A percentile compares a stretch with the other conserved stretches of the same genome.
Conservation (phyloP, 331 rosid species). For the Pyracantha coccinea region DNA sequence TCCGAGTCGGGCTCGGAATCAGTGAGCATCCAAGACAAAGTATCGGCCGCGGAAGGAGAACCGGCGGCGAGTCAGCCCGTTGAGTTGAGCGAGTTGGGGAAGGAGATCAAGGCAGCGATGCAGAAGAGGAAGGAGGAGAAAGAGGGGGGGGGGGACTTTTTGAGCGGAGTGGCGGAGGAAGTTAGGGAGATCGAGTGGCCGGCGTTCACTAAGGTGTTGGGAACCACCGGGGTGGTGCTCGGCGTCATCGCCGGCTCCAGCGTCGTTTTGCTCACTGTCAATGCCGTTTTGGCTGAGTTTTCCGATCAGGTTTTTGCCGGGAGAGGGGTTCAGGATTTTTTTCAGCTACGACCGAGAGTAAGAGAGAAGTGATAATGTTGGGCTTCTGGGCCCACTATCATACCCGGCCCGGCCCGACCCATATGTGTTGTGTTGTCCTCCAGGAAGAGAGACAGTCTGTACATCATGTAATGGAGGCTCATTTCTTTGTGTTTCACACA, state of each 20-base stretch:
- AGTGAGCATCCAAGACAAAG: not conserved
- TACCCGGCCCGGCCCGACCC: not conserved
- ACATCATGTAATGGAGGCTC: no score
- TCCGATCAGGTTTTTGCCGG: constrained; percentile 73
- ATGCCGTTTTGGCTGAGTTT: constrained; percentile 75
- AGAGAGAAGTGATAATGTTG: not conserved
- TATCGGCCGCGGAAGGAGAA: constrained; percentile 4
- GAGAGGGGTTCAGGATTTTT: constrained; percentile 84
- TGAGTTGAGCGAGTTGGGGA: constrained; percentile 39
- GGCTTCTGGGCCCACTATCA: not conserved
- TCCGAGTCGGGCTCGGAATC: constrained; percentile 31
- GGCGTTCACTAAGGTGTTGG: constrained; percentile 65
- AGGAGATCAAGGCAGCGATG: constrained; percentile 72
- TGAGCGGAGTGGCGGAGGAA: constrained; percentile 71
- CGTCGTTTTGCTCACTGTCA: constrained; percentile 78
- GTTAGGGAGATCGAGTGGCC: constrained; percentile 90
- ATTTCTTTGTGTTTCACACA: no score
- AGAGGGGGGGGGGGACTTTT: constrained; percentile 32
- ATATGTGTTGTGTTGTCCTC: not conserved
- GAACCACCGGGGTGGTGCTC: constrained; percentile 79
- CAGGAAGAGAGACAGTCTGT: no score
- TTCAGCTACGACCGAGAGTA: constrained; percentile 25
- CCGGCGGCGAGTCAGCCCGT: constrained; percentile 6
- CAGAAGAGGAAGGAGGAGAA: constrained; percentile 47
- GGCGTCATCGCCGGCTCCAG: constrained; percentile 81